A percentile compares a stretch with the other conserved stretches of the same genome.
These are phyloP conservation scores for Vanilla planifolia DNA, from an alignment of 106 monocot genomes.

Conservation along the genomic window DNA sequence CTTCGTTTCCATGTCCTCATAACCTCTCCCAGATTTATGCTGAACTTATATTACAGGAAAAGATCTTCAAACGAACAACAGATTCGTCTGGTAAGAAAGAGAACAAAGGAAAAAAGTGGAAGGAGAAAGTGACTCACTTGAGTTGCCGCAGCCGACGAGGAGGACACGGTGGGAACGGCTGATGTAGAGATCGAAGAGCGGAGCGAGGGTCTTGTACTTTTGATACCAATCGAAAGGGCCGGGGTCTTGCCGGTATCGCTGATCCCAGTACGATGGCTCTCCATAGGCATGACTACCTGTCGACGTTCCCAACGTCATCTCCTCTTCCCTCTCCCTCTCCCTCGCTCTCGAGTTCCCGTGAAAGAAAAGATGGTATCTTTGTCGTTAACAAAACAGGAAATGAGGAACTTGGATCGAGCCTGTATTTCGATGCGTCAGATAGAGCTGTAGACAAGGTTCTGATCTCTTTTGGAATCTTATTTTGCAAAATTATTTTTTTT, in stretches of 20 bases:
- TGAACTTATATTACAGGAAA: not conserved
- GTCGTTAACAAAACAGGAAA: no score
- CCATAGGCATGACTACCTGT: slow-evolving; percentile 65
- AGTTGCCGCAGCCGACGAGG: slow-evolving; percentile 94
- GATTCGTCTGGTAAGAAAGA: not conserved
- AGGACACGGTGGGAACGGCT: slow-evolving; percentile 51
- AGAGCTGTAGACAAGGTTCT: no score
- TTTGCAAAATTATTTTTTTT: no score
- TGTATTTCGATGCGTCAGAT: no score
- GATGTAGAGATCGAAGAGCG: slow-evolving; percentile 60
- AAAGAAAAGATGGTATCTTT: no score
- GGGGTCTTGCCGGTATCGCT: slow-evolving; percentile 55
- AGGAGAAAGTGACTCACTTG: slow-evolving; percentile 23
- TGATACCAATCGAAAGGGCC: slow-evolving; percentile 94
- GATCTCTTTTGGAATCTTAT: no score
- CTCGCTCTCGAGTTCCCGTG: no score
- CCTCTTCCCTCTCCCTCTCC: slow-evolving; percentile 10
- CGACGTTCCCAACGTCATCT: slow-evolving; percentile 23
- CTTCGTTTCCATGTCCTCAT: no score
- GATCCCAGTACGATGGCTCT: slow-evolving; percentile 90
- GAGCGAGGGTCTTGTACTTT: slow-evolving; percentile 61
- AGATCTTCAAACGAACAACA: not conserved
- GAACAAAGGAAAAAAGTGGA: not conserved
- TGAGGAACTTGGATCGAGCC: no score
- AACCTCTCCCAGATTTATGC: no score